Evolutionary conservation across 139 green algal species (phyloP).

Genomic region (Chlorella vulgaris): DNA sequence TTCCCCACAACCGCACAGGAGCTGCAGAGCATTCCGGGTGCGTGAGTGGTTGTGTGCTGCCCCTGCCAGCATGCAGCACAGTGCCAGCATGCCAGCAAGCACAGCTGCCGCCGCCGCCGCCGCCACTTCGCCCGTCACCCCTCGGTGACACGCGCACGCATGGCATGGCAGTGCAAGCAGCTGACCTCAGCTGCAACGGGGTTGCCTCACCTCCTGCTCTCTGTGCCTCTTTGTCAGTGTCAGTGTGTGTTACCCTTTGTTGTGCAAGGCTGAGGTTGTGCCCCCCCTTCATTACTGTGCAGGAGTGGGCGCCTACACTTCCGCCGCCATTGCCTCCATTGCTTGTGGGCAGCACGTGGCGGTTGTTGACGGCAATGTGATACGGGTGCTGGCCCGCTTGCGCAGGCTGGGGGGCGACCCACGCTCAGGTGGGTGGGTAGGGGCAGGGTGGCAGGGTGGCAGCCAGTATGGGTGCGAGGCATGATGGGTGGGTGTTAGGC

Average conservation of each 20-base stretch:
- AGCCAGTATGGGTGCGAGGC: neutral
- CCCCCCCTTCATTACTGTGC: neutral
- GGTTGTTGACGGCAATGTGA: conserved; percentile 95
- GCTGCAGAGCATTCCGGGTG: conserved; percentile 75
- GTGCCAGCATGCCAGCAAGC: neutral
- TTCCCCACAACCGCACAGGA: conserved; percentile 75
- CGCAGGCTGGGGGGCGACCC: conserved; percentile 43
- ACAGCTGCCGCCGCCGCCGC: too few species aligned
- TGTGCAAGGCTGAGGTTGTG: neutral
- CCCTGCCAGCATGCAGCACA: neutral
- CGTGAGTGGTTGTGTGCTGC: neutral
- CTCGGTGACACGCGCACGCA: too few species aligned
- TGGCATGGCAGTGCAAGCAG: too few species aligned
- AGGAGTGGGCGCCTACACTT: conserved; percentile 92
- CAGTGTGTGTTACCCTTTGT: too few species aligned
- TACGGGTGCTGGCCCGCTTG: conserved; percentile 82
- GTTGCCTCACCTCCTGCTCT: too few species aligned
- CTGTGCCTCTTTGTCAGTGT: too few species aligned
- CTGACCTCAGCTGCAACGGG: too few species aligned
- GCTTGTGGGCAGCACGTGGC: conserved; percentile 74
- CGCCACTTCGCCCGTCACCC: too few species aligned
- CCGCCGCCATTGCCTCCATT: conserved; percentile 88
- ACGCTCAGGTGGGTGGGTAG: conserved; percentile 5
- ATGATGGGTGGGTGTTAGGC: neutral
- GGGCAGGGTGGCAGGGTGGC: neutral